Evolutionary conservation across 2,329 filamentous ascomycete species (phyloP), one percentile per base, ranked within the genome.

Genomic region (Paracorniculantispora psalliotae): DNA sequence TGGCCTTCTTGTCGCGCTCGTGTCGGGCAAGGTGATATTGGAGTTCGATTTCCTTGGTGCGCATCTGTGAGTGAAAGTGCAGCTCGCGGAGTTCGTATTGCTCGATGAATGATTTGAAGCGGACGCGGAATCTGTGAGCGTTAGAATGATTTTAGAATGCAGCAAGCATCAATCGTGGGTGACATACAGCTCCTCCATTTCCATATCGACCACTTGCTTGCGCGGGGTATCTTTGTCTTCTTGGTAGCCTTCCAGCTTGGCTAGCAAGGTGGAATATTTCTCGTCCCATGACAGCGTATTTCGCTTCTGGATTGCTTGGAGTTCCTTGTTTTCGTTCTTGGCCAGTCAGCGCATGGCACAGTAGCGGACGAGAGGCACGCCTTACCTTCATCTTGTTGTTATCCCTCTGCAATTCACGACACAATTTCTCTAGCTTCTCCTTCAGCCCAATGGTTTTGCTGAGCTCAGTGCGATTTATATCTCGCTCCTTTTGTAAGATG

Each of bases 331-430:
- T 73, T 99, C 94, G 75, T 92, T 90, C 88, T 91, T 8, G 3
- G 10, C 28, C 47, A 43, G 62, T 73, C 63, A 74, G 70, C 15
- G 15, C n/a, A 15, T 8, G 17, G 21, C 12, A 50, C 21, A 21
- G 35, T 23, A 1, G 5, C 13, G 17, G 23, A 1, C 12, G 33
- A 3, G 19, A 37, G 25, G 21, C 9, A 13, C 35, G 63, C 71
- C 77, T 66, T 74, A 94, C 91, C 88, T 97, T 97, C 64, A 99
- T 86, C 76, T 96, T 96, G 75, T 97, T 97, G 73, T 99, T 99
- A 70, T 99, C 94, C 67, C 93, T 90, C 61, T 96, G 94, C 58
- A 99, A 81, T 73, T 99, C 94, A 59, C 94, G 82, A 68, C 92
- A 97, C 33, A 99, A 80, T 72, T 97, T 99, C 75, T 99, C 94